Evolutionary conservation across 495 filamentous ascomycete genomes (phyloP), one percentile per base, ranked within the genome.

Genomic region (Penicillium roqueforti): DNA sequence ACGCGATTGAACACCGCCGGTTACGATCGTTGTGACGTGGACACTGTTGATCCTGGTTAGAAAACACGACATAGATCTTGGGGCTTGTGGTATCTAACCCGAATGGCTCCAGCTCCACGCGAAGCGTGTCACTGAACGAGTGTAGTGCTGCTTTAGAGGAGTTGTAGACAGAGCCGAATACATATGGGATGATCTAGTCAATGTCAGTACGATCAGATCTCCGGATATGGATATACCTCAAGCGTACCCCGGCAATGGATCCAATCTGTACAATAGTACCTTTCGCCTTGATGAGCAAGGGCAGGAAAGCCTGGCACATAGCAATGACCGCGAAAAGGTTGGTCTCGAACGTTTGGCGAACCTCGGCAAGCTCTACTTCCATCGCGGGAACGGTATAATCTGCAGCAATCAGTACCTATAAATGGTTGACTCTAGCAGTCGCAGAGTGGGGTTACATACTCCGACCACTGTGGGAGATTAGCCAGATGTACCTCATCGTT

Each of bases 71-170:
- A n/a, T 3, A 14, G 0, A 25, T 18, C 14, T 32, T 14, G 16
- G 28, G 0, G 16, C 9, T 5, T 6, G 25, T 10, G 36, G 20
- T 20, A 23, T 43, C 16, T 31, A 16, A 57, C 74, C 70, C 74
- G 42, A 73, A 74, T 6, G 74, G 75, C 41, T 68, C 75, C 16
- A 76, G 54, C 55, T 78, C 85, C 9, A 87, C 71, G 11, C 83
- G 74, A 37, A 88, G 62, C 1, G 83, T 81, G 34, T 86, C 76
- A 57, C 72, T 79, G 54, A 82, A 84, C 3, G 76, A 72, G 53
- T 84, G 81, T 45, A 86, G 56, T 6, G 85, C 85, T 1, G 83
- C 82, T 68, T 87, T 87, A 32, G 77, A 79, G 14, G 83, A 81
- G 61, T 81, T 83, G 67, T 88, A 87, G 19, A 80, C 72, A 1